Evolutionary conservation across 208 protist genomes (phyloP), one percentile per base, ranked within the genome.

Genomic region (Acanthamoeba divionensis): DNA sequence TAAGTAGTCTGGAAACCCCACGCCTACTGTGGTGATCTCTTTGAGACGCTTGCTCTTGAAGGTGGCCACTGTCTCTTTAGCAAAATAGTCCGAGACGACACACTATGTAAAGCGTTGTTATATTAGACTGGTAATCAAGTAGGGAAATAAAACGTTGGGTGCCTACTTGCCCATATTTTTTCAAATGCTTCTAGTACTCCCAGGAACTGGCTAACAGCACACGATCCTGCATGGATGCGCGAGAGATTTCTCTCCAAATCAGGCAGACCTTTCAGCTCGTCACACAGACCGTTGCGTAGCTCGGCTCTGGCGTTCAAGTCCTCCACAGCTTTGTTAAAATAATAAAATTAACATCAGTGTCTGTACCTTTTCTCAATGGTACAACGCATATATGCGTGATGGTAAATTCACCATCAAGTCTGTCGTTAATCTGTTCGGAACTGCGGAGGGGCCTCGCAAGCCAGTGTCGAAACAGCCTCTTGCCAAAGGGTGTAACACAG

Each of bases 401-500:
- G 1, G 26, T n/a, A 6, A 62, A 62, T 1, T 29, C 18, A 79
- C 69, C 71, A 18, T 93, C 71, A 8, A 91, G 45, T 45, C 93
- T 55, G 31, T 88, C 92, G 1, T 93, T 41, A 50, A 95, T 95
- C 5, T 62, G 3, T 0, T 36, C 44, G 0, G 45, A 36, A 8
- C 41, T 47, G 5, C 38, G 33, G 0, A 94, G 69, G n/a, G 93
- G 93, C 21, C 55, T 50, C 24, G 90, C 90, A 6, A 95, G 36
- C 93, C 93, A 95, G 57, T 90, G 33, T 15, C 65, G 60, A n/a
- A 95, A 80, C 41, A 94, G 3, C 36, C 93, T 47, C 31, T 95
- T 91, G 3, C 93, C 93, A 83, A 94, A 95, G 0, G 91, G 31
- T 0, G 92, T 94, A 0, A 18, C 31, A 26, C 90, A 93, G 47